These are phyloP conservation scores for Rosa persica DNA, from an alignment of 306 rosid genomes.

Conservation along the genomic window DNA sequence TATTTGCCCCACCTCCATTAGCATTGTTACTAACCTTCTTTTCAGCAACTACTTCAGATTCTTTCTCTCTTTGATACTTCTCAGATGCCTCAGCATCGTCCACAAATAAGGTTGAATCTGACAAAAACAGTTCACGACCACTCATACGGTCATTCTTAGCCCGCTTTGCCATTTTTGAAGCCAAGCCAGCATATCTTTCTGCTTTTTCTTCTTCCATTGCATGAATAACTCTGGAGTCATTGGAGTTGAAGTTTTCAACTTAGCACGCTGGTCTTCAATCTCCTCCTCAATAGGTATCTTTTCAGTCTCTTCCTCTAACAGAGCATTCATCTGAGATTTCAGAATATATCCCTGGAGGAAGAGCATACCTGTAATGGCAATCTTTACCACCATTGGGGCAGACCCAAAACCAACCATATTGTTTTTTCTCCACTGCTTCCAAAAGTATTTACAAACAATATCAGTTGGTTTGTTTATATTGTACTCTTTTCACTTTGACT, in stretches of 20 bases:
- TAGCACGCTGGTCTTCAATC: conserved; percentile 89
- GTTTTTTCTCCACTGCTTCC: conserved; percentile 94
- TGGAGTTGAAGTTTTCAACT: conserved; percentile 66
- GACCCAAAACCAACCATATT: conserved; percentile 92
- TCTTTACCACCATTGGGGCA: conserved; percentile 89
- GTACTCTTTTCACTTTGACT: conserved; percentile 71
- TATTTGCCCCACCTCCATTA: conserved; percentile 26
- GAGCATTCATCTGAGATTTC: conserved; percentile 96
- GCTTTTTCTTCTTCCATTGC: conserved; percentile 89
- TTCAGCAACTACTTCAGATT: conserved; percentile 41
- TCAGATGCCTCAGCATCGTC: conserved; percentile 93
- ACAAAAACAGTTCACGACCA: conserved; percentile 74
- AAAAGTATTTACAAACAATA: conserved; percentile 55
- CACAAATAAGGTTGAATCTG: conserved; percentile 92
- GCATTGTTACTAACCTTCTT: conserved; percentile 38
- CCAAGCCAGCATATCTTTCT: conserved; percentile 84
- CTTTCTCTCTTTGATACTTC: conserved; percentile 60
- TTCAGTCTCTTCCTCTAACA: conserved; percentile 72
- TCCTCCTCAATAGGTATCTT: conserved; percentile 80
- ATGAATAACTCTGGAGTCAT: conserved; percentile 75
- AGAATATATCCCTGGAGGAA: conserved; percentile 92
- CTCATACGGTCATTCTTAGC: conserved; percentile 93
- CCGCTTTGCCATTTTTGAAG: conserved; percentile 80
- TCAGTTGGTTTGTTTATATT: conserved; percentile 91
- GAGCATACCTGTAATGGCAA: conserved; percentile 96